These are phyloP conservation scores for Thamnidium elegans DNA, from an alignment of 192 early-diverging fungal species.

Conservation along the genomic window DNA sequence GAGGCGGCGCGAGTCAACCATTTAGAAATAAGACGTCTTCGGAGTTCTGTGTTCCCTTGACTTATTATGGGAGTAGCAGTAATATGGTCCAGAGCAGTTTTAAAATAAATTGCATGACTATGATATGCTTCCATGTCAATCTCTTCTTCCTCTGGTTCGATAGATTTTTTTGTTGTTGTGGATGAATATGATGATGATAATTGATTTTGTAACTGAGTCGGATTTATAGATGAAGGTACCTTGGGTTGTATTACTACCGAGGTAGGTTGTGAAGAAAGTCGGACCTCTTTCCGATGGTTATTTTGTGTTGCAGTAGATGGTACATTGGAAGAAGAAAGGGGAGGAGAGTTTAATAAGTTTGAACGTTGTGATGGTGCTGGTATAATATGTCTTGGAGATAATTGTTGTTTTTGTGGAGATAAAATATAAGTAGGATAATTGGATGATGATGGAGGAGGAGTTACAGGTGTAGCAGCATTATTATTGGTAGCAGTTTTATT, in stretches of 20 bases:
- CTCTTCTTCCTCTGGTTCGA: not conserved
- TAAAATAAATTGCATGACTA: slow-evolving; percentile 6
- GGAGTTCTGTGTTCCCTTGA: slow-evolving; percentile 46
- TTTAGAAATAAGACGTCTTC: slow-evolving; percentile 36
- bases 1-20: slow-evolving; percentile 68
- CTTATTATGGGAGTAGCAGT: not conserved
- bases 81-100: not conserved
- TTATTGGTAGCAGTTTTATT: not conserved
- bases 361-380: not conserved
- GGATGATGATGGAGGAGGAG: not conserved
- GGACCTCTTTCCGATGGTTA: too few relatives aligned
- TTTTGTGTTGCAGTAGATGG: not conserved
- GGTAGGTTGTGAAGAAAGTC: too few relatives aligned
- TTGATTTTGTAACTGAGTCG: too few relatives aligned
- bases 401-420: not conserved
- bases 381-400: not conserved
- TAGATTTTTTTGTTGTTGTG: too few relatives aligned
- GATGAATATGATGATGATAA: too few relatives aligned
- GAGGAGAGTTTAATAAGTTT: slow-evolving; percentile 1
- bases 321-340: not conserved
- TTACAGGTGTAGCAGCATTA: not conserved
- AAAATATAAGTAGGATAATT: too few relatives aligned
- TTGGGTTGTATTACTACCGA: too few relatives aligned
- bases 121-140: not conserved
- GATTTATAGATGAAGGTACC: too few relatives aligned